Evolutionary conservation across 768 basidiomycete species (phyloP).

Genomic region (Plicaturopsis crispa): DNA sequence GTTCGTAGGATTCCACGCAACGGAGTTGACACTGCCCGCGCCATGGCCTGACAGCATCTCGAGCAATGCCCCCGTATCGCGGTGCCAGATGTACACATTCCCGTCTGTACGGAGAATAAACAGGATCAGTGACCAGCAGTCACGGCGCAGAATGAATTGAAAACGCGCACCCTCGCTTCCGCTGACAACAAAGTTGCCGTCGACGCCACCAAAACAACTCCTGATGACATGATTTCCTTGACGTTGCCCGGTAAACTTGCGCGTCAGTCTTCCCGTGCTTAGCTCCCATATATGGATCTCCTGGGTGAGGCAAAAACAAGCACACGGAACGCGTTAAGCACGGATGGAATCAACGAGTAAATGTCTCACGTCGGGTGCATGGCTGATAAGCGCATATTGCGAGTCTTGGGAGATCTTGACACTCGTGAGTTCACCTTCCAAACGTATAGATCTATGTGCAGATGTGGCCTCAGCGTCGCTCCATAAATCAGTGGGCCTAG

Average conservation of each 20-base stretch:
- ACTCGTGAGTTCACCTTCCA: conserved; percentile 81
- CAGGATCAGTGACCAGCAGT: neutral
- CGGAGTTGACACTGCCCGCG: conserved; percentile 88
- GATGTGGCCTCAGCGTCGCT: conserved; percentile 1
- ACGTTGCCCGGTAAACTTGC: conserved; percentile 80
- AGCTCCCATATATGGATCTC: conserved; percentile 89
- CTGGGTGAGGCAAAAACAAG: conserved; percentile 32
- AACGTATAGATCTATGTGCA: conserved; percentile 44
- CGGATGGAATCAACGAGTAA: conserved; percentile 5
- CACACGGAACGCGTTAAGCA: conserved; percentile 7
- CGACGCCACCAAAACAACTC: conserved; percentile 88
- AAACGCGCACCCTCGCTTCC: conserved; percentile 83
- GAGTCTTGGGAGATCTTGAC: conserved; percentile 84
- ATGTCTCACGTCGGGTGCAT: conserved; percentile 80
- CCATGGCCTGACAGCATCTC: conserved; percentile 86
- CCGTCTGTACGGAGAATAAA: conserved; percentile 49
- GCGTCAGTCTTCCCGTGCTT: conserved; percentile 54
- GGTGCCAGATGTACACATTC: conserved; percentile 94
- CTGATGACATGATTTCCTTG: conserved; percentile 83
- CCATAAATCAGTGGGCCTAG: neutral
- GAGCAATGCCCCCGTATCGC: conserved; percentile 74
- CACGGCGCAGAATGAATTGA: conserved; percentile 1
- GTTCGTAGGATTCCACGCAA: conserved; percentile 92
- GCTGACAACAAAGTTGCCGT: conserved; percentile 83
- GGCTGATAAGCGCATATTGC: conserved; percentile 79